Percentiles rank a stretch among this genome's conserved stretches.
Evolutionary conservation across 2,329 filamentous ascomycete species (phyloP).

Genomic region (Colletotrichum lentis): DNA sequence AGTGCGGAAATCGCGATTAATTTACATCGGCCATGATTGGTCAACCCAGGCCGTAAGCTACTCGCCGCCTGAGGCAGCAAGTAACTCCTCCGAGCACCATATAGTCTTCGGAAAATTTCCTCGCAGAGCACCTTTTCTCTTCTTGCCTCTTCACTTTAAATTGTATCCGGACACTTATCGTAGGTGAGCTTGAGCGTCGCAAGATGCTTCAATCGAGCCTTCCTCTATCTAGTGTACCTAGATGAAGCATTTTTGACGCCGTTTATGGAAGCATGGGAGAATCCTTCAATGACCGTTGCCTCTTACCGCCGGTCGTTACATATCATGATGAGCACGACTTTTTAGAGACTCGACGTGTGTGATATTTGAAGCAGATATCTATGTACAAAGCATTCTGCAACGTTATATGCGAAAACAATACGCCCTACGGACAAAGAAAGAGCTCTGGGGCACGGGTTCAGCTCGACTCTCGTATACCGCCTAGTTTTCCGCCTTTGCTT

Average conservation of each 20-base stretch:
- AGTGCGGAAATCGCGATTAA: slow-evolving; percentile 51
- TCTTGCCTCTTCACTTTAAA: slow-evolving; percentile 58
- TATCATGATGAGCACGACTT: slow-evolving; percentile 42
- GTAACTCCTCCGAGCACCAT: slow-evolving; percentile 10
- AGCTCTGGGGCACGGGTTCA: too few relatives aligned
- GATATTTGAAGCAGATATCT: not conserved
- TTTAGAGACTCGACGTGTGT: not conserved
- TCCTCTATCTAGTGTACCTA: slow-evolving; percentile 76
- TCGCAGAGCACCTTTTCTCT: slow-evolving; percentile 44
- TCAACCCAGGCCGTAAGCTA: slow-evolving; percentile 29
- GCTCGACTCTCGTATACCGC: not conserved
- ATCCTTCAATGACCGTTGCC: slow-evolving; percentile 68
- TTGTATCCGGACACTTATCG: slow-evolving; percentile 78
- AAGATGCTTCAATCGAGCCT: slow-evolving; percentile 64
- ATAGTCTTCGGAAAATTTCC: slow-evolving; percentile 33
- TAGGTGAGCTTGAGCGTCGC: slow-evolving; percentile 69
- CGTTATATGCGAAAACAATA: too few relatives aligned
- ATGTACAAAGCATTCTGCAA: not conserved
- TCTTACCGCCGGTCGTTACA: slow-evolving; percentile 81
- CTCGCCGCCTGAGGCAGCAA: slow-evolving; percentile 51
- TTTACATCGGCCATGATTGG: slow-evolving; percentile 57
- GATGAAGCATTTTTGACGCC: slow-evolving; percentile 66
- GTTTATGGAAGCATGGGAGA: slow-evolving; percentile 77
- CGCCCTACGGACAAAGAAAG: too few relatives aligned
- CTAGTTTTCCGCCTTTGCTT: not conserved